Evolutionary conservation across 805 yeast genomes (phyloP).

Genomic region (Ogataea populi-albae): DNA sequence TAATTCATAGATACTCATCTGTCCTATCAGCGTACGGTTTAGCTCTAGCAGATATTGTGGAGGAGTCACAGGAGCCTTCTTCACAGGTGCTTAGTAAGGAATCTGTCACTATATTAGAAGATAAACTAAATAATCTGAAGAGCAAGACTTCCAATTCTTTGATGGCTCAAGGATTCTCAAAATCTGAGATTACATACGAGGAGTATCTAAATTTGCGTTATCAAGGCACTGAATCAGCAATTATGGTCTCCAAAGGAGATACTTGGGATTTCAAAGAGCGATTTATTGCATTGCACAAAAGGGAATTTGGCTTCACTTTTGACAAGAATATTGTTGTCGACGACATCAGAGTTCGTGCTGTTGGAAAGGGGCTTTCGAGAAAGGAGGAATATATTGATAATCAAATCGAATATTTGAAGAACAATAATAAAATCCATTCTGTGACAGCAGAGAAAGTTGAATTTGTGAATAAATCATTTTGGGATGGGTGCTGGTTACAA

Average conservation of each 20-base stretch:
- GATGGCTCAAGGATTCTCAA: conserved; percentile 50
- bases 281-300: conserved; percentile 55
- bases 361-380: conserved; percentile 55
- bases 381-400: conserved; percentile 43
- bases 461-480: conserved; percentile 49
- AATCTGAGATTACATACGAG: conserved; percentile 49
- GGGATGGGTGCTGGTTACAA: conserved; percentile 47
- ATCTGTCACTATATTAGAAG: conserved; percentile 35
- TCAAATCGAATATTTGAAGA: conserved; percentile 43
- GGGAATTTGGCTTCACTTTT: conserved; percentile 71
- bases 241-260: conserved; percentile 50
- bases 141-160: conserved; percentile 41
- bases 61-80: conserved; percentile 74
- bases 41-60: conserved; percentile 79
- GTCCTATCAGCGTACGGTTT: conserved; percentile 86
- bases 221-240: conserved; percentile 80
- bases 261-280: conserved; percentile 34
- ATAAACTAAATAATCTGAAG: conserved; percentile 45
- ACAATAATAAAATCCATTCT: conserved; percentile 18
- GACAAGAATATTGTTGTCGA: conserved; percentile 58
- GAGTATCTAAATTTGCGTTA: conserved; percentile 73
- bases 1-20: conserved; percentile 79
- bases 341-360: conserved; percentile 69
- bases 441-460: conserved; percentile 28
- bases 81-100: conserved; percentile 39